Conservation (phyloP, 441 rosid species). For the Erodium moschatum region DNA sequence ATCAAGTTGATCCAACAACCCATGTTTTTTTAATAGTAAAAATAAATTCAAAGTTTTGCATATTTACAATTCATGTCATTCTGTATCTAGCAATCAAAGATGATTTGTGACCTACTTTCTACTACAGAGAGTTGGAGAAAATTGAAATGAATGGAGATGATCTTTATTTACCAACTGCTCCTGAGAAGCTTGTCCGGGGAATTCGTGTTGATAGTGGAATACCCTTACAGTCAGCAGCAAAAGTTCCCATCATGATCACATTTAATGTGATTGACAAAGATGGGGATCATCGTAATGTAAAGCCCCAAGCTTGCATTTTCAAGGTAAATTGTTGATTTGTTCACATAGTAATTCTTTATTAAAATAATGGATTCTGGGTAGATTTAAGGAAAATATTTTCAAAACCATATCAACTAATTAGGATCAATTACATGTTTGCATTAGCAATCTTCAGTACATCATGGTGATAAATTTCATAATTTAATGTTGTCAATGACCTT, state of each 20-base stretch:
- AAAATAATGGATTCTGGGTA: background rate
- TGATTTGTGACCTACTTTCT: conserved; percentile 17
- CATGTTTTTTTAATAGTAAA: too few species aligned
- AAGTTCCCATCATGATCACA: conserved; percentile 93
- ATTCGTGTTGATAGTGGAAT: conserved; percentile 90
- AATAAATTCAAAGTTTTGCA: too few species aligned
- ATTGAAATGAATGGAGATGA: conserved; percentile 80
- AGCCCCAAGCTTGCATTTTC: conserved; percentile 94
- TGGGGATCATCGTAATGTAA: conserved; percentile 50
- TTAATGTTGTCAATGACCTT: too few species aligned
- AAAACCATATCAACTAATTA: background rate
- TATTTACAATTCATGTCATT: too few species aligned
- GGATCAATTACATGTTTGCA: background rate
- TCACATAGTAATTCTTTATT: conserved; percentile 7
- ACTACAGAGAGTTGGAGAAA: conserved; percentile 79
- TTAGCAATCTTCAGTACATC: conserved; percentile 1
- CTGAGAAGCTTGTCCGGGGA: conserved; percentile 78
- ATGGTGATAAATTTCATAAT: conserved; percentile 5
- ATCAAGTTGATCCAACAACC: too few species aligned
- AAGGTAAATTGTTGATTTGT: conserved; percentile 44
- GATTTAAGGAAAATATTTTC: background rate
- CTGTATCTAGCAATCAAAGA: conserved; percentile 21
- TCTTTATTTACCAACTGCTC: conserved; percentile 91
- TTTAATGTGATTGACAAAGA: conserved; percentile 83
- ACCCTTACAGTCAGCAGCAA: conserved; percentile 96